A percentile compares a stretch with the other conserved stretches of the same genome.
Evolutionary conservation across 2,329 filamentous ascomycete genomes (phyloP).

Genomic region (Phoma herbarum): DNA sequence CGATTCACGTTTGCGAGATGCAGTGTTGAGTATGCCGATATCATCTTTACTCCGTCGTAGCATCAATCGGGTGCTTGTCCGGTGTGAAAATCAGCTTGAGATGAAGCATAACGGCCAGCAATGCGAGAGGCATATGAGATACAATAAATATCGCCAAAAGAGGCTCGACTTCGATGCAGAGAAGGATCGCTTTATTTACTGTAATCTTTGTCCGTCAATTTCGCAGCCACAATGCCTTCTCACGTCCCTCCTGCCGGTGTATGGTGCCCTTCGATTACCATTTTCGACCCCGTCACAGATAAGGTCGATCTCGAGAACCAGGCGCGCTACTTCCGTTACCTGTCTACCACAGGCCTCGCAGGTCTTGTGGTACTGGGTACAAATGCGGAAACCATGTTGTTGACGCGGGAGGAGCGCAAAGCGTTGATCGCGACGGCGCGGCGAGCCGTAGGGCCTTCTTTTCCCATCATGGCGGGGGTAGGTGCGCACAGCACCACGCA

Average conservation of each 20-base stretch:
- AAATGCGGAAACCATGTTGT: slow-evolving; percentile 55
- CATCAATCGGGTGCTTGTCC: slow-evolving; percentile 13
- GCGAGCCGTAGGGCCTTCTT: slow-evolving; percentile 48
- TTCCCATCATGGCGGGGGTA: slow-evolving; percentile 54
- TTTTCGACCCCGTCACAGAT: slow-evolving; percentile 52
- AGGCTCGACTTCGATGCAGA: not conserved
- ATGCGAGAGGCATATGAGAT: slow-evolving; percentile 10
- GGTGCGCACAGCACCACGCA: slow-evolving; percentile 53
- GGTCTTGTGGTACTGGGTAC: slow-evolving; percentile 54
- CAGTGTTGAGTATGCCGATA: slow-evolving; percentile 10
- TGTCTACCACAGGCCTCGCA: slow-evolving; percentile 52
- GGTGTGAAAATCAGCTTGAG: not conserved
- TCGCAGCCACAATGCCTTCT: slow-evolving; percentile 16
- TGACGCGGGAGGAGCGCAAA: slow-evolving; percentile 53
- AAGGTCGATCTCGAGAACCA: slow-evolving; percentile 51
- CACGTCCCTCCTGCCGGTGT: slow-evolving; percentile 31
- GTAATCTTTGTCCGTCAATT: not conserved
- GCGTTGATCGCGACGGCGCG: slow-evolving; percentile 50
- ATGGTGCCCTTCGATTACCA: slow-evolving; percentile 52
- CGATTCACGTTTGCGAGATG: slow-evolving; percentile 12
- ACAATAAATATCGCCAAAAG: slow-evolving; percentile 8
- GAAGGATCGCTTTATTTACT: not conserved
- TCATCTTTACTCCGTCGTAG: not conserved
- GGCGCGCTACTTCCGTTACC: slow-evolving; percentile 53
- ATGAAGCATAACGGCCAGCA: slow-evolving; percentile 13